These are phyloP conservation scores for Lablab purpureus DNA, from an alignment of 306 rosid species.

Conservation along the genomic window DNA sequence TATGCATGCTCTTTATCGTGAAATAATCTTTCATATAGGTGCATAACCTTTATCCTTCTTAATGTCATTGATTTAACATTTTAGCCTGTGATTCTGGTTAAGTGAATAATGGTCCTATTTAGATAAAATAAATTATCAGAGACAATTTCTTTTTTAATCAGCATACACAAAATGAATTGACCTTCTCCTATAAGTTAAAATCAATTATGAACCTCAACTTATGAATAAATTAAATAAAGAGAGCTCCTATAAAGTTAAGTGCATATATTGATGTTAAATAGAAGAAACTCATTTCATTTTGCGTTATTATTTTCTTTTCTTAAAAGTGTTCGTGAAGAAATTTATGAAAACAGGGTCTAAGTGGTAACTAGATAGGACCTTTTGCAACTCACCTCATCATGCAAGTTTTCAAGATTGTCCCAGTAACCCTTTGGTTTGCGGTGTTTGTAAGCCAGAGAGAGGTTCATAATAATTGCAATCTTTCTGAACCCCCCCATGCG, in stretches of 20 bases:
- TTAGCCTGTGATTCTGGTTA: slow-evolving; percentile 16
- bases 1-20: slow-evolving; percentile 12
- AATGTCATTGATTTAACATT: slow-evolving; percentile 13
- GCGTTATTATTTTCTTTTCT: too few species aligned
- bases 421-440: slow-evolving; percentile 95
- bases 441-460: slow-evolving; percentile 82
- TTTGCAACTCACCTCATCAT: slow-evolving; percentile 63
- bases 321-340: too few species aligned
- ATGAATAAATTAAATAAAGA: background rate
- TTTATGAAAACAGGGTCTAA: background rate
- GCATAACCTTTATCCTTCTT: slow-evolving; percentile 24
- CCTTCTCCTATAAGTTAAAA: background rate
- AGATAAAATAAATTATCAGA: too few species aligned
- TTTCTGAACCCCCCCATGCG: slow-evolving; percentile 93
- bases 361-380: slow-evolving; percentile 22
- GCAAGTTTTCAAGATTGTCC: slow-evolving; percentile 81
- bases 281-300: background rate
- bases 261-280: background rate
- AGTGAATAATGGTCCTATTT: background rate
- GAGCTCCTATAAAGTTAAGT: background rate
- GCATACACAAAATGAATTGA: too few species aligned
- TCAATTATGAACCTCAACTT: background rate
- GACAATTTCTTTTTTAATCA: too few species aligned
- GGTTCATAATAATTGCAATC: slow-evolving; percentile 82
- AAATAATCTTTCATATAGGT: slow-evolving; percentile 3